Percentiles rank a stretch among this genome's conserved stretches.
Evolutionary conservation across 1,284 basidiomycete genomes (phyloP).

Genomic region (Tremellales sp.): DNA sequence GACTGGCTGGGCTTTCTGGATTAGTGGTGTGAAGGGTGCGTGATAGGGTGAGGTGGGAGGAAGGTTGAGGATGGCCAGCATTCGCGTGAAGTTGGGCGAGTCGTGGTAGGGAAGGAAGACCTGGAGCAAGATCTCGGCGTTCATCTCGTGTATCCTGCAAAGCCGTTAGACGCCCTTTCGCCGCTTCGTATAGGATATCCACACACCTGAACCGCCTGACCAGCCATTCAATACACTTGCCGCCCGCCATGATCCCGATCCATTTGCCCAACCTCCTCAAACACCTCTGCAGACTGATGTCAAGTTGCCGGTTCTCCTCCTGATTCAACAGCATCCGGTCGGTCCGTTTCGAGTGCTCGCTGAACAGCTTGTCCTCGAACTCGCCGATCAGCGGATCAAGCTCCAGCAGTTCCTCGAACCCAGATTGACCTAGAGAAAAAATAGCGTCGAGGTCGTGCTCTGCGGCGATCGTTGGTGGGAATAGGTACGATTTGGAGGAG

Average conservation of each 20-base stretch:
- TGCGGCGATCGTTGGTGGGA: constrained; percentile 73
- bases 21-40: constrained; percentile 64
- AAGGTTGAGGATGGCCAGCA: constrained; percentile 80
- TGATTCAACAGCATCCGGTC: constrained; percentile 77
- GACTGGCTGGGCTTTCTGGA: constrained; percentile 68
- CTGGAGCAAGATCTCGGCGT: constrained; percentile 70
- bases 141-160: constrained; percentile 85
- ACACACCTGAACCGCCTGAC: constrained; percentile 83
- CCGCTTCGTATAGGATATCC: background rate
- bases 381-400: constrained; percentile 56
- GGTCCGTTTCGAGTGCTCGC: constrained; percentile 66
- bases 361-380: constrained; percentile 72
- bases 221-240: constrained; percentile 93
- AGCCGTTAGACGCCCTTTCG: background rate
- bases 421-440: constrained; percentile 75
- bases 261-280: constrained; percentile 71
- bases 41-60: constrained; percentile 44
- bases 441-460: constrained; percentile 83
- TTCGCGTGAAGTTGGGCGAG: constrained; percentile 89
- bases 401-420: constrained; percentile 63
- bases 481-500: constrained; percentile 74
- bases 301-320: constrained; percentile 62
- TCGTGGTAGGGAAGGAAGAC: constrained; percentile 94
- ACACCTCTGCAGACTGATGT: constrained; percentile 53
- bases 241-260: constrained; percentile 74